These are phyloP conservation scores for Gyromitra esculenta DNA, from an alignment of 2,329 filamentous ascomycete species.

Conservation along the genomic window DNA sequence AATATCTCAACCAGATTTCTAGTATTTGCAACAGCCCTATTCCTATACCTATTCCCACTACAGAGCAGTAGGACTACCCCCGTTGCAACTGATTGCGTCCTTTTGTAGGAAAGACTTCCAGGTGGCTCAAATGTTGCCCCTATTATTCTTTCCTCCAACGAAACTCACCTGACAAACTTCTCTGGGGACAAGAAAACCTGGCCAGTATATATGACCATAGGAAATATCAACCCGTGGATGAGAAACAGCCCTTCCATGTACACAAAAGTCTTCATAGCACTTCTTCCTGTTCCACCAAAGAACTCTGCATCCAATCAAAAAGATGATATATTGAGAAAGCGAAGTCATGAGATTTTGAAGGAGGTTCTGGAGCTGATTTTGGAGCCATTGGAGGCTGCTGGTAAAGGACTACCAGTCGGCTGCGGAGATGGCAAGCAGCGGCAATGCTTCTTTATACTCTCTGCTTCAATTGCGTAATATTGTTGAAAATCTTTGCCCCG, in stretches of 20 bases:
- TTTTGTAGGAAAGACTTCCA: neutral
- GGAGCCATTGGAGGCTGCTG: neutral
- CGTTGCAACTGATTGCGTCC: too few species aligned
- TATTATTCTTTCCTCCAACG: constrained; percentile 1
- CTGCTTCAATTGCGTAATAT: neutral
- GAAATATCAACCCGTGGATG: neutral
- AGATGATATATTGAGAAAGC: neutral
- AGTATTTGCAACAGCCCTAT: too few species aligned
- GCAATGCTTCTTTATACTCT: neutral
- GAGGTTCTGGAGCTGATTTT: neutral
- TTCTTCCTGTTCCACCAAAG: neutral
- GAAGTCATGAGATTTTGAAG: neutral
- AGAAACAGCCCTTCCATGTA: constrained; percentile 6
- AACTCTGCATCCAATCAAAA: neutral
- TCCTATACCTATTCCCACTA: too few species aligned
- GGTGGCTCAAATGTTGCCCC: neutral
- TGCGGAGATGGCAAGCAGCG: neutral
- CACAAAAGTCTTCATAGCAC: neutral
- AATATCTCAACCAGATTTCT: too few species aligned
- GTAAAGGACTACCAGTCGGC: neutral
- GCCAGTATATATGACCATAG: constrained; percentile 20
- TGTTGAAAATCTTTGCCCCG: too few species aligned
- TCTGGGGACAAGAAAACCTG: neutral
- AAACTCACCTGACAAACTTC: constrained; percentile 30
- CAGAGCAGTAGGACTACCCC: too few species aligned